These are phyloP conservation scores for Ogataea nakhonphanomensis DNA, from an alignment of 805 yeast genomes.

Conservation along the genomic window DNA sequence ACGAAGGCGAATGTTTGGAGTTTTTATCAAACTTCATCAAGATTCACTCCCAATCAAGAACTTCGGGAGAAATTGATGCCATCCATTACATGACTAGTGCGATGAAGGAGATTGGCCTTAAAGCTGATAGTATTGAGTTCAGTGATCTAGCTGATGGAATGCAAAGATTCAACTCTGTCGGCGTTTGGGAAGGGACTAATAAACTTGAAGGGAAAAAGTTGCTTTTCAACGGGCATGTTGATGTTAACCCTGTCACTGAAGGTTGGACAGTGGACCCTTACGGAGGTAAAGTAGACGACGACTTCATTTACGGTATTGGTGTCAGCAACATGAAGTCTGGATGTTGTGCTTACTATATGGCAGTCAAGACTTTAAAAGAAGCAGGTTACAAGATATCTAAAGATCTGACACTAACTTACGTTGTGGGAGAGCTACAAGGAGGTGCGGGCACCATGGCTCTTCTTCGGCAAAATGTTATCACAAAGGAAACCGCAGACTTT, in stretches of 20 bases:
- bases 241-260: conserved; percentile 32
- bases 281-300: conserved; percentile 25
- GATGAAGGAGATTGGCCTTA: conserved; percentile 25
- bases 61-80: conserved; percentile 29
- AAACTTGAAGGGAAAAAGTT: conserved; percentile 20
- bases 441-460: conserved; percentile 32
- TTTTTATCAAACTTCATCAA: conserved; percentile 30
- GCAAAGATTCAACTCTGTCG: conserved; percentile 28
- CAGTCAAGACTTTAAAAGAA: conserved; percentile 28
- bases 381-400: conserved; percentile 29
- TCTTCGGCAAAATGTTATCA: conserved; percentile 23
- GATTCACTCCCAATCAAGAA: conserved; percentile 29
- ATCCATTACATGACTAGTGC: conserved; percentile 28
- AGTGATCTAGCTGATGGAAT: conserved; percentile 27
- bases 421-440: conserved; percentile 31
- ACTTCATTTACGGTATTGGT: conserved; percentile 32
- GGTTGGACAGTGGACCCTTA: conserved; percentile 35
- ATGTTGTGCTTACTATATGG: conserved; percentile 33
- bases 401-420: conserved; percentile 30
- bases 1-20: conserved; percentile 24
- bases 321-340: conserved; percentile 34
- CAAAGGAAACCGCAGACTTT: conserved; percentile 27
- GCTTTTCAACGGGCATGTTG: conserved; percentile 33
- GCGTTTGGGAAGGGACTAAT: conserved; percentile 30
- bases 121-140: conserved; percentile 24